Base-by-base conservation (phyloP, 2,329 filamentous ascomycete genomes). In the Colletotrichum endophyticum region DNA sequence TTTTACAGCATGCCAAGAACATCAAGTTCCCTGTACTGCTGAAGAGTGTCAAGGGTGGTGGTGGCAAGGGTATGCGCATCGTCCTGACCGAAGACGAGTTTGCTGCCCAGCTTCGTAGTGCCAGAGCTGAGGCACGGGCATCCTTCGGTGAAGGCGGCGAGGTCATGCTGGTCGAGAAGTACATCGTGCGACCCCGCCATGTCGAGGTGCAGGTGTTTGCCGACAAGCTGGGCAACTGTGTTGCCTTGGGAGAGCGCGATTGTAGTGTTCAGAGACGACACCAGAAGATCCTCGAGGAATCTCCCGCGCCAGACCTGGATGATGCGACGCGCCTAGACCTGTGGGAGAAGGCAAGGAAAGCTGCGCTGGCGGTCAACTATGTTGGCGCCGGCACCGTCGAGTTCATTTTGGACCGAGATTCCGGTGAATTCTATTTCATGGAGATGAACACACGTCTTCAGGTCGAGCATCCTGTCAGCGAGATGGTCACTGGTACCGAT, bases 131-230 rank as follows among this genome's bases (percentile, higher is more conserved):
- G 84, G 95, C 95, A 0, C 88, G 91, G 75, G 94, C 94, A 3
- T 93, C 95, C 0, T 98, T 98, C 83, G 95, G 95, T 70, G 94
- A 96, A 78, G 88, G 94, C 86, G 84, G 94, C 86, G 91, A 95
- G 80, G 94, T 95, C 8, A 94, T 98, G 87, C 91, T 98, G 76
- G 94, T 98, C 28, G 95, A 98, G 85, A 93, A 92, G 79, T 98
- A 95, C 83, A 95, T 96, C 81, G 90, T 94, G 22, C 91, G 93
- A 1, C 95, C 94, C 53, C 91, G 95, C 73, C 96, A 98, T 82
- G 95, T 98, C 73, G 96, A 98, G 84, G 95, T 98, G 7, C 96
- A 98, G 83, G 91, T 98, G 19, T 97, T 98, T 84, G 96, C 95
- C 59, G 96, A 98, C 82, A 92, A 92, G 68, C 89, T 92, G 79